phyloP scores from a whole-genome alignment of 768 basidiomycete species.

The Rhodocollybia butyracea region DNA sequence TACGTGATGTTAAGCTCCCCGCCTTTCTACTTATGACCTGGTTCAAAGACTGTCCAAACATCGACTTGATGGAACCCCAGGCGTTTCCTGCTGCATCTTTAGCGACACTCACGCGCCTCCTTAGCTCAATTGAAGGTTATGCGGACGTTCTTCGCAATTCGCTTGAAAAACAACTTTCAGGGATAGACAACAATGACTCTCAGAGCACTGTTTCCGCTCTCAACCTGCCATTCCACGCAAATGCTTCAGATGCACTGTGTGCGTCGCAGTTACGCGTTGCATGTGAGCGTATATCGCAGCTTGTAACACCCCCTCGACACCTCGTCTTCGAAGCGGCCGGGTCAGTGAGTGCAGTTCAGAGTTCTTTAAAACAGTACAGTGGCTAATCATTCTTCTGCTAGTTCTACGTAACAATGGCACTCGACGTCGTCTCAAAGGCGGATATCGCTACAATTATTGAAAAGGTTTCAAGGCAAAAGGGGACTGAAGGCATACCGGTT shows the following conservation, averaged over 20 bases:
- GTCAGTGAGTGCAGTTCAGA: background rate
- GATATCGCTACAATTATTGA: slow-evolving; percentile 8
- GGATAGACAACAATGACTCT: background rate
- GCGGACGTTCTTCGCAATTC: slow-evolving; percentile 3
- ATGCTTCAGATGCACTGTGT: background rate
- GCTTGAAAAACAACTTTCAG: background rate
- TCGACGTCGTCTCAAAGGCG: slow-evolving; percentile 4
- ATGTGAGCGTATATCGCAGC: slow-evolving; percentile 3
- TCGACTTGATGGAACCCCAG: too few relatives aligned
- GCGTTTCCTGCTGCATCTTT: too few relatives aligned
- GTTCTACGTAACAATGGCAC: slow-evolving; percentile 6
- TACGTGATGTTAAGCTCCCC: too few relatives aligned
- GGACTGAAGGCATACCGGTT: background rate
- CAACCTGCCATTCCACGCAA: slow-evolving; percentile 4
- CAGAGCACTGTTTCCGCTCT: background rate
- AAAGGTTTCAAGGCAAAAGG: background rate
- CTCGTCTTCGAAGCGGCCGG: slow-evolving; percentile 10
- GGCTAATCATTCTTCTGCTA: background rate
- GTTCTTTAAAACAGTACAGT: background rate
- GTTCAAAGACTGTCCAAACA: too few relatives aligned
- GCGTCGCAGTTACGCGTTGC: slow-evolving; percentile 5
- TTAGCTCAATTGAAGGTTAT: slow-evolving; percentile 8
- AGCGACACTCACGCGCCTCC: background rate
- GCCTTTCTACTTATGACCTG: too few relatives aligned
- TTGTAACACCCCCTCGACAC: slow-evolving; percentile 9